Conservation (phyloP, 306 rosid species). For the Quercus berberidifolia region DNA sequence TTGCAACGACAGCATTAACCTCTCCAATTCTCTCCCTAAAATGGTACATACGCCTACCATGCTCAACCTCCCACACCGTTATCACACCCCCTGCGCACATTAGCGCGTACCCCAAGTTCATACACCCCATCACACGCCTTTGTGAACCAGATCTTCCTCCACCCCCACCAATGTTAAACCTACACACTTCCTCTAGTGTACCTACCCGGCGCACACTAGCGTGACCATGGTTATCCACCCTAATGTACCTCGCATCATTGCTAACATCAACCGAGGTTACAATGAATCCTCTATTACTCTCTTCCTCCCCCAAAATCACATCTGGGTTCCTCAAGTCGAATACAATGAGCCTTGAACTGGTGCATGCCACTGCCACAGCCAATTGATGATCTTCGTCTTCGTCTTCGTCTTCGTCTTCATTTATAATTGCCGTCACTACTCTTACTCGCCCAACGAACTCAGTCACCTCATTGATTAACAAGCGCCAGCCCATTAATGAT, state of each 20-base stretch:
- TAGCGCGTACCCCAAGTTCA: conserved; percentile 50
- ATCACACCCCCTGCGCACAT: conserved; percentile 37
- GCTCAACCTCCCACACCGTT: conserved; percentile 56
- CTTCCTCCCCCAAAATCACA: conserved; percentile 29
- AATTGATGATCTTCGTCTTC: not conserved
- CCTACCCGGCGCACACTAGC: conserved; percentile 48
- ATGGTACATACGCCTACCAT: not conserved
- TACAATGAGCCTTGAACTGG: conserved; percentile 38
- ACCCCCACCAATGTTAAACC: conserved; percentile 33
- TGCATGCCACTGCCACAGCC: conserved; percentile 79
- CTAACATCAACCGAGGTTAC: conserved; percentile 58
- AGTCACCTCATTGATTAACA: conserved; percentile 44
- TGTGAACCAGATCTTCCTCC: not conserved
- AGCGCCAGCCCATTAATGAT: conserved; percentile 73
- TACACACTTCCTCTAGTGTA: conserved; percentile 42
- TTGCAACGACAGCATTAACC: conserved; percentile 43
- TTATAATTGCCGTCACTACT: conserved; percentile 12
- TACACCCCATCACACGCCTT: conserved; percentile 44
- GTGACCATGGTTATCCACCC: conserved; percentile 38
- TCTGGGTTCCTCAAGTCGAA: conserved; percentile 46
- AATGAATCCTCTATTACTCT: conserved; percentile 26
- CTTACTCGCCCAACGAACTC: conserved; percentile 66
- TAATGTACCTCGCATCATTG: conserved; percentile 29
- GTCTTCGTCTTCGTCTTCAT: no score
- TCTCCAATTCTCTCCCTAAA: conserved; percentile 27